A percentile compares a stretch with the other conserved stretches of the same genome.
phyloP scores from a whole-genome alignment of 192 early-diverging fungal species.

The Haplosporangium gracile region DNA sequence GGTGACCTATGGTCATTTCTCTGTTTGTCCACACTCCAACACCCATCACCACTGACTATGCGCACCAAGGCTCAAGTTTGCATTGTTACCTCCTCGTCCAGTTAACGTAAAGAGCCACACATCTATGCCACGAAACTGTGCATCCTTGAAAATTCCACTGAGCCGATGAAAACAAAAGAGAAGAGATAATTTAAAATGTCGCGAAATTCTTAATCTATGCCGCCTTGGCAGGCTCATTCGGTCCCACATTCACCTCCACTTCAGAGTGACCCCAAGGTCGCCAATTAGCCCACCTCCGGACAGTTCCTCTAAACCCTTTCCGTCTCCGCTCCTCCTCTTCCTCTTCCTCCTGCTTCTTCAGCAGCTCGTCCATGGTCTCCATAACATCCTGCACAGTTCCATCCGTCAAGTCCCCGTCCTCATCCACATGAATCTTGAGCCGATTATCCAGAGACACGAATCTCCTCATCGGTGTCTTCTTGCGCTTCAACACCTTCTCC shows the following conservation, averaged over 20 bases:
- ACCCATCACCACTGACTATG: no score
- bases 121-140: no score
- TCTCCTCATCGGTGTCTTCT: slow-evolving; percentile 31
- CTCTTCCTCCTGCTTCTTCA: slow-evolving; percentile 45
- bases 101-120: no score
- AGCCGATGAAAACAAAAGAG: no score
- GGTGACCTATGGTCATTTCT: no score
- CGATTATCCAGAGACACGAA: slow-evolving; percentile 32
- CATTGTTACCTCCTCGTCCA: no score
- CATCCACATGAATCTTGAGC: slow-evolving; percentile 16
- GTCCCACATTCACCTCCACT: slow-evolving; percentile 5
- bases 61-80: no score
- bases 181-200: background rate
- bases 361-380: slow-evolving; percentile 47
- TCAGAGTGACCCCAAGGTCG: slow-evolving; percentile 23
- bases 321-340: slow-evolving; percentile 20
- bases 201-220: background rate
- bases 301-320: slow-evolving; percentile 22
- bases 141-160: no score
- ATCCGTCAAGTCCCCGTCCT: slow-evolving; percentile 40
- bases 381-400: slow-evolving; percentile 33
- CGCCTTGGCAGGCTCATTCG: slow-evolving; percentile 24
- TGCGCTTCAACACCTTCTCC: slow-evolving; percentile 37
- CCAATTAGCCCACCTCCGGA: slow-evolving; percentile 21
- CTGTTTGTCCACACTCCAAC: no score